Conservation (phyloP, 1,139 yeast genomes). For the Scheffersomyces segobiensis region DNA sequence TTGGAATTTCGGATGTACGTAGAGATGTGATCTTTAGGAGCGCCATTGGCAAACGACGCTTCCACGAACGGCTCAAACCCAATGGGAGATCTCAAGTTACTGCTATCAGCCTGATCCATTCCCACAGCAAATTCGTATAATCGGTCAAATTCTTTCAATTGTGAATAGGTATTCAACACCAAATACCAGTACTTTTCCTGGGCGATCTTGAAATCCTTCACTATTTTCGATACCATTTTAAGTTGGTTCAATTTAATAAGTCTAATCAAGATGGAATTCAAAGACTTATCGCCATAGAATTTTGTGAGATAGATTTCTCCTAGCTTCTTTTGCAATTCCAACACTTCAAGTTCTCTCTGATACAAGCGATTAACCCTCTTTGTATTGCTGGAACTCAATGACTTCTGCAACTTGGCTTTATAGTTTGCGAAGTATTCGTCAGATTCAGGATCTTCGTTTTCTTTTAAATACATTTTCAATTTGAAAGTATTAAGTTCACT, state of each 20-base stretch:
- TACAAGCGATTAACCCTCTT: slow-evolving; percentile 29
- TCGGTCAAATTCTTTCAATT: slow-evolving; percentile 60
- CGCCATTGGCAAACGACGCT: slow-evolving; percentile 51
- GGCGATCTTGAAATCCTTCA: slow-evolving; percentile 62
- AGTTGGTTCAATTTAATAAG: slow-evolving; percentile 61
- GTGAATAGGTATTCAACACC: slow-evolving; percentile 55
- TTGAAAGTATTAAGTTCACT: slow-evolving; percentile 23
- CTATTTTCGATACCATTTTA: slow-evolving; percentile 55
- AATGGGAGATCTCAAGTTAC: slow-evolving; percentile 62
- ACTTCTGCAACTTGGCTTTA: slow-evolving; percentile 24
- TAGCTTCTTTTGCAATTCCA: slow-evolving; percentile 53
- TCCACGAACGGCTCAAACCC: slow-evolving; percentile 69
- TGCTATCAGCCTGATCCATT: slow-evolving; percentile 19
- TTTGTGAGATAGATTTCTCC: slow-evolving; percentile 55
- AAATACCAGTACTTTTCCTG: slow-evolving; percentile 67
- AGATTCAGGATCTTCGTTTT: slow-evolving; percentile 7
- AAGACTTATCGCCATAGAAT: slow-evolving; percentile 52
- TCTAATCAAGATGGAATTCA: slow-evolving; percentile 54
- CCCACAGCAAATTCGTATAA: slow-evolving; percentile 47
- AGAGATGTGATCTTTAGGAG: slow-evolving; percentile 40
- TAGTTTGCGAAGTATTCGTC: slow-evolving; percentile 26
- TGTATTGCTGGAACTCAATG: slow-evolving; percentile 22
- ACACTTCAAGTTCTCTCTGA: slow-evolving; percentile 52
- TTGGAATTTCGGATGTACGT: slow-evolving; percentile 35
- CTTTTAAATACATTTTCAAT: slow-evolving; percentile 16